Conservation (phyloP, 495 filamentous ascomycete genomes). For the Bryoglossum gracile region DNA sequence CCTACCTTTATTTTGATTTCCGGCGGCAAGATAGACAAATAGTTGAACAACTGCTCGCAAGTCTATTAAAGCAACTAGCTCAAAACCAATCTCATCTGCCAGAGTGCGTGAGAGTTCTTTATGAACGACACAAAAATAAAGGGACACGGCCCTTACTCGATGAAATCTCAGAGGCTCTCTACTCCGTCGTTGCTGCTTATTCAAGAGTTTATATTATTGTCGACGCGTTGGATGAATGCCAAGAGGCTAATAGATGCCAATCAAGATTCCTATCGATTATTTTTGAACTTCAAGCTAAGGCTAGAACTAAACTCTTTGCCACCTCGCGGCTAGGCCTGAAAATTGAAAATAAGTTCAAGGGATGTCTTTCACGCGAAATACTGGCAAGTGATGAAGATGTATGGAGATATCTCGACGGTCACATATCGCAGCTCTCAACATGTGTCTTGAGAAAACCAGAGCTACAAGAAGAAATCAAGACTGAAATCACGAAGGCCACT, state of each 20-base stretch:
- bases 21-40: neutral
- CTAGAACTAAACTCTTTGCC: neutral
- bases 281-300: neutral
- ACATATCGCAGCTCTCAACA: neutral
- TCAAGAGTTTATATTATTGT: neutral
- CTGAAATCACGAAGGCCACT: neutral
- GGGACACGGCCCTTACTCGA: neutral
- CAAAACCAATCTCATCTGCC: neutral
- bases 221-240: neutral
- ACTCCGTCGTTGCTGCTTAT: neutral
- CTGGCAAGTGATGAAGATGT: neutral
- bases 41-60: neutral
- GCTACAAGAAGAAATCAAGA: neutral
- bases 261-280: neutral
- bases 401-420: neutral
- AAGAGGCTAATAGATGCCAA: neutral
- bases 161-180: neutral
- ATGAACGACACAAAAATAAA: neutral
- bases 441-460: neutral
- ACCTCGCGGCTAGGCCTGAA: neutral
- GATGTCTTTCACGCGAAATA: neutral
- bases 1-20: neutral
- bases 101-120: neutral
- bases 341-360: neutral
- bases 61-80: neutral